Evolutionary conservation across 1,284 basidiomycete genomes (phyloP).

Genomic region (Ganoderma sp.): DNA sequence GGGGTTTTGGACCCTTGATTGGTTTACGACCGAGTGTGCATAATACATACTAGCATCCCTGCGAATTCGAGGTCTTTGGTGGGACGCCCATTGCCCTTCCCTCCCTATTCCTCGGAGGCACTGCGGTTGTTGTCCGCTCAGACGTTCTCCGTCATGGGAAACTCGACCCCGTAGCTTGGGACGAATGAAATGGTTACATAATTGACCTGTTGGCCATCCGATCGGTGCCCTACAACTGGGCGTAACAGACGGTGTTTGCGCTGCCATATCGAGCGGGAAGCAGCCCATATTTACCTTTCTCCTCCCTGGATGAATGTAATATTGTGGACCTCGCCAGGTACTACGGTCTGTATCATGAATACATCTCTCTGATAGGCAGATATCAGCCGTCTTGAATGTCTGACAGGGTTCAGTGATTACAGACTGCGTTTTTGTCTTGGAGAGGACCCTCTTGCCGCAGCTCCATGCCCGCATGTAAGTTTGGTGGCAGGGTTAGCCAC

Average conservation of each 20-base stretch:
- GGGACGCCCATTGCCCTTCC: no score
- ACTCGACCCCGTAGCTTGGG: not conserved
- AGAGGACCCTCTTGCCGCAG: not conserved
- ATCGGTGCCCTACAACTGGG: not conserved
- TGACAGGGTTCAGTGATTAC: not conserved
- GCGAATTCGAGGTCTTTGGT: not conserved
- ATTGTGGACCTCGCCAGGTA: not conserved
- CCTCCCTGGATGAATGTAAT: not conserved
- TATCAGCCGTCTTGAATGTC: not conserved
- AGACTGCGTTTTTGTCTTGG: not conserved
- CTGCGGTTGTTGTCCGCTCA: conserved; percentile 19
- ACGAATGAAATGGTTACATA: not conserved
- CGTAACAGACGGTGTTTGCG: not conserved
- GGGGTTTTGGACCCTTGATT: conserved; percentile 19
- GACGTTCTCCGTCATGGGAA: not conserved
- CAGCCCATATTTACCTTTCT: not conserved
- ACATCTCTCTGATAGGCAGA: not conserved
- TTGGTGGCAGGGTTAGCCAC: not conserved
- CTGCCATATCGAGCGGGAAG: not conserved
- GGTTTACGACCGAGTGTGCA: not conserved
- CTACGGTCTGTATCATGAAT: not conserved
- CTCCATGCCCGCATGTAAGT: not conserved
- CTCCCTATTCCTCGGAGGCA: conserved; percentile 4
- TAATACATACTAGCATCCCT: not conserved
- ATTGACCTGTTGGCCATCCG: not conserved